Conservation (phyloP, 2,329 filamentous ascomycete genomes). For the Colletotrichum falcatum region DNA sequence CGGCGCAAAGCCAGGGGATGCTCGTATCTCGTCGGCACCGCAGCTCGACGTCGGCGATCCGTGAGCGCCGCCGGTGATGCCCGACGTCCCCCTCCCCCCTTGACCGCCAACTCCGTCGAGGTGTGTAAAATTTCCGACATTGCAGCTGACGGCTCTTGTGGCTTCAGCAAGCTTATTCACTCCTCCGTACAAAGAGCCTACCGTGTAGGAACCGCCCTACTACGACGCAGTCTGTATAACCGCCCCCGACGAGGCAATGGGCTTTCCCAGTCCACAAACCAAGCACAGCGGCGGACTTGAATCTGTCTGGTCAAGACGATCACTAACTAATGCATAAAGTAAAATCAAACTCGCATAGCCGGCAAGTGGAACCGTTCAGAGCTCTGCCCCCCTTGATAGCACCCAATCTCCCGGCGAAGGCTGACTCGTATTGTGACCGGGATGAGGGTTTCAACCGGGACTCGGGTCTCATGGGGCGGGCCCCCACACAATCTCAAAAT, state of each 20-base stretch:
- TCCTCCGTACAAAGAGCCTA: background rate
- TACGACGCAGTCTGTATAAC: no score
- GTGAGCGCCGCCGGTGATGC: no score
- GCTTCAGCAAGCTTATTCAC: background rate
- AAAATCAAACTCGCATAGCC: constrained; percentile 38
- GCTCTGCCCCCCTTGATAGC: constrained; percentile 18
- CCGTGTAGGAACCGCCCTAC: no score
- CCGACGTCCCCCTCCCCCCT: no score
- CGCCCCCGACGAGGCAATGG: background rate
- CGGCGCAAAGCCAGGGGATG: constrained; percentile 30
- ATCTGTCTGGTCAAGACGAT: constrained; percentile 33
- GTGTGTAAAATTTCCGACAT: no score
- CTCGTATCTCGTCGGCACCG: constrained; percentile 29
- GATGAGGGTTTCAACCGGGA: constrained; percentile 37
- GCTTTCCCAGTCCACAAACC: constrained; percentile 7
- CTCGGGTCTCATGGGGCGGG: constrained; percentile 16
- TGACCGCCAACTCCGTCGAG: no score
- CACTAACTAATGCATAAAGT: constrained; percentile 37
- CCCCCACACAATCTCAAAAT: constrained; percentile 24
- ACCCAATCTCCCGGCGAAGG: constrained; percentile 30
- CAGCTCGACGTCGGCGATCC: no score
- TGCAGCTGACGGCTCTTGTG: background rate
- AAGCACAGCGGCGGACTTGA: constrained; percentile 21
- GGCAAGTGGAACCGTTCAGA: constrained; percentile 35
- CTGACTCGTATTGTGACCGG: constrained; percentile 37